Evolutionary conservation across 768 basidiomycete species (phyloP), one percentile per base, ranked within the genome.

Genomic region (Pholiota conissans): DNA sequence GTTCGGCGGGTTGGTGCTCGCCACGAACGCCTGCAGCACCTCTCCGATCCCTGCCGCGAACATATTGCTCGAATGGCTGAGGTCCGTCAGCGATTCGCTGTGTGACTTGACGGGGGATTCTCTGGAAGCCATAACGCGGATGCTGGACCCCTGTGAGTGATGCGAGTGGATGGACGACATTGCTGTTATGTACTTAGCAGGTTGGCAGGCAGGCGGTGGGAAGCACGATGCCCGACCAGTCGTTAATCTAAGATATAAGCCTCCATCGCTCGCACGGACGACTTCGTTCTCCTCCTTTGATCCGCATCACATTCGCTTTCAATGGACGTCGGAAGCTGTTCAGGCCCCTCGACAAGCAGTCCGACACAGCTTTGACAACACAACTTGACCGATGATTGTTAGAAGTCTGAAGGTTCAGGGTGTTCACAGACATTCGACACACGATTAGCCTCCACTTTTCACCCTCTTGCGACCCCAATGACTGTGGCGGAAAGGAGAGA

Each of bases 31-130:
- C 51, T 73, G 68, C 51, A 75, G 28, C 16, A 66, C 62, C 55
- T 74, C 70, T 52, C 69, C 72, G 52, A 74, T 61, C 16, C 73
- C 74, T 18, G 73, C 71, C 10, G 69, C 70, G 26, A 73, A 60
- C 14, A 59, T 56, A 55, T 74, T 75, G 22, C 62, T 49, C 1
- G 71, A 71, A 16, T 54, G 52, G 16, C 55, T 49, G 45, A 70
- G 65, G 29, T 61, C 66, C 14, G 57, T 42, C 20, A 66, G 39
- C 14, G 60, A 50, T 18, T 69, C 64, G 35, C 50, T 53, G 34
- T 49, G 53, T 35, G 61, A 50, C 28, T 48, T 53, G 2, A 57
- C 61, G 48, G 59, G 61, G 22, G 62, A 60, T 16, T 18, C 42
- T 50, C 57, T 54, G 42, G 54, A 62, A 45, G 61, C 56, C 59